phyloP scores from a whole-genome alignment of 1,284 basidiomycete genomes.

The Marasmius tenuissimus region DNA sequence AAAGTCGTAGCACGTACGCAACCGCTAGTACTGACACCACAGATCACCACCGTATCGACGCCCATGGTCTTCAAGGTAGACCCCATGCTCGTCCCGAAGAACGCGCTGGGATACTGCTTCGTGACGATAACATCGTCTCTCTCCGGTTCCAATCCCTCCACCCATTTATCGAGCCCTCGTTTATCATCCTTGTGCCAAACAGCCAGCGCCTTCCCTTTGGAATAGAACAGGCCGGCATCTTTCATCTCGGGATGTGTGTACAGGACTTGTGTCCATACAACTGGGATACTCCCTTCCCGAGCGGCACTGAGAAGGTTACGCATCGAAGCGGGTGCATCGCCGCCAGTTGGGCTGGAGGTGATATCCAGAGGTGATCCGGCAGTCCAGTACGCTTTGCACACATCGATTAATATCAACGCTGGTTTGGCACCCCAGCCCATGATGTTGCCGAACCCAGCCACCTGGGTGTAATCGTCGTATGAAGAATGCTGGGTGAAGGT shows the following conservation, averaged over 20 bases:
- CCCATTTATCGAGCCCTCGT: slow-evolving; percentile 9
- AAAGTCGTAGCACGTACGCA: slow-evolving; percentile 16
- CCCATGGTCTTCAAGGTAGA: slow-evolving; percentile 10
- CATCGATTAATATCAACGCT: slow-evolving; percentile 16
- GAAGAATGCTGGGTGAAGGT: background rate
- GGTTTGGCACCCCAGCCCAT: slow-evolving; percentile 17
- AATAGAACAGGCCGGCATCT: slow-evolving; percentile 16
- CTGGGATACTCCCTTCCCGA: slow-evolving; percentile 8
- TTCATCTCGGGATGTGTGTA: slow-evolving; percentile 15
- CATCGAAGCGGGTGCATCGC: slow-evolving; percentile 11
- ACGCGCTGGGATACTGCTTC: slow-evolving; percentile 18
- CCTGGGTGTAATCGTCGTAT: slow-evolving; percentile 3
- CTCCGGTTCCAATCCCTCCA: slow-evolving; percentile 12
- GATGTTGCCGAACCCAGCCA: slow-evolving; percentile 14
- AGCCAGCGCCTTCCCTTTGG: slow-evolving; percentile 13
- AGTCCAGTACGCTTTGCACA: slow-evolving; percentile 17
- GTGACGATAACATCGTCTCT: slow-evolving; percentile 8
- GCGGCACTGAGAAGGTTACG: slow-evolving; percentile 14
- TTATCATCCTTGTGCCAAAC: slow-evolving; percentile 15
- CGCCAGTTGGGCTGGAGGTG: slow-evolving; percentile 9
- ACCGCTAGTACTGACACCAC: slow-evolving; percentile 18
- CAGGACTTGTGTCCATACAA: slow-evolving; percentile 16
- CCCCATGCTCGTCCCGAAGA: slow-evolving; percentile 15
- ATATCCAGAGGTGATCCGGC: slow-evolving; percentile 14
- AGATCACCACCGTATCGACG: slow-evolving; percentile 16